Conservation (phyloP, 2,329 filamentous ascomycete species). For the Cladosporium sphaerospermum region DNA sequence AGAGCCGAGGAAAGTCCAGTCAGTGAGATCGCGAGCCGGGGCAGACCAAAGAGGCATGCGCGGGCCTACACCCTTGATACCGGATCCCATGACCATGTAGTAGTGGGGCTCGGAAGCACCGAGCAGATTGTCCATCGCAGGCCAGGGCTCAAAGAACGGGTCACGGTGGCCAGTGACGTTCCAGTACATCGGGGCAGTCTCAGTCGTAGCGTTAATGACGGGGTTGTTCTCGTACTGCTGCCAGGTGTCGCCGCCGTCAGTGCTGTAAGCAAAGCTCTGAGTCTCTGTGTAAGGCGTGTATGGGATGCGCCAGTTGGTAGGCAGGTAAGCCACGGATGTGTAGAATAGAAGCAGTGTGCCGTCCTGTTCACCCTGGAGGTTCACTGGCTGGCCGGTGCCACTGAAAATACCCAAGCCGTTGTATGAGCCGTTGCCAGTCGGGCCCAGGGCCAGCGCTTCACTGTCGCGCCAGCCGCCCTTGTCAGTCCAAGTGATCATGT, state of each 20-base stretch:
- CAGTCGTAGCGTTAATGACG: constrained; percentile 33
- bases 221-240: constrained; percentile 42
- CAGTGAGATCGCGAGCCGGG: constrained; percentile 38
- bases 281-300: constrained; percentile 42
- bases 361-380: constrained; percentile 40
- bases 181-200: constrained; percentile 37
- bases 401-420: constrained; percentile 49
- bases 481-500: constrained; percentile 40
- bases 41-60: constrained; percentile 44
- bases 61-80: constrained; percentile 42
- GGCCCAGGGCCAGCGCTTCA: constrained; percentile 34
- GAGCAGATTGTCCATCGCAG: constrained; percentile 39
- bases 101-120: constrained; percentile 39
- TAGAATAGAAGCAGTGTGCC: constrained; percentile 44
- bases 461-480: constrained; percentile 42
- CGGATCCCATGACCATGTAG: constrained; percentile 41
- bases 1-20: constrained; percentile 43
- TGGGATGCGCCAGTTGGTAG: constrained; percentile 40
- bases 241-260: constrained; percentile 44
- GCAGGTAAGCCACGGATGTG: constrained; percentile 41
- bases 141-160: constrained; percentile 31
- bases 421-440: constrained; percentile 39
- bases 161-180: constrained; percentile 39
- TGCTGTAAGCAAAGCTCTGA: constrained; percentile 40
- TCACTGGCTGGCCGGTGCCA: constrained; percentile 45